Base-by-base conservation (phyloP, 306 rosid genomes). In the Bauhinia variegata region DNA sequence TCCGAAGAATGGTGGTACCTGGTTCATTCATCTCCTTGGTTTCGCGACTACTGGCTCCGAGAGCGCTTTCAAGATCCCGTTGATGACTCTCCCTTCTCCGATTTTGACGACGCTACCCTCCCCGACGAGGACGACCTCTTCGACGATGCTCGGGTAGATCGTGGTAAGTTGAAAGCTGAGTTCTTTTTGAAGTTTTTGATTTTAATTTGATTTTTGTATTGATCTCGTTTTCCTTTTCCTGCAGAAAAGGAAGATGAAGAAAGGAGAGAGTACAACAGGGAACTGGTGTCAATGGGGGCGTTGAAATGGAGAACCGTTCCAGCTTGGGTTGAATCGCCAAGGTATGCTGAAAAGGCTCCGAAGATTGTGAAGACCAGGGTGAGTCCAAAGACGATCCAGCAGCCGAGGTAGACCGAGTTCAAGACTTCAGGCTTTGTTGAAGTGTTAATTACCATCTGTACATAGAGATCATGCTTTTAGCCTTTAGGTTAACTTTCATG, bases 31-130 rank as follows among this genome's bases (percentile, higher is more conserved):
- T 82, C 96, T 1, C 93, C 93, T 3, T 92, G 86, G 89, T 92
- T 92, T 63, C 98, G 87, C 4, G 91, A 87, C 60, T 92, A 87
- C 77, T 92, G 98, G 98, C 88, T 92, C 19, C 85, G 83, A 61
- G 96, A 89, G 54, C 79, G 96, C 54, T 92, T 68, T 78, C 90
- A 86, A 19, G 96, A 92, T 78, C 96, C 96, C n/a, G 86, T 84
- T 13, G 37, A 54, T 7, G 82, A 81, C 48, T 12, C 71, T 2
- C 9, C 36, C 6, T 79, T 56, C 17, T 3, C 78, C n/a, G 87
- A 81, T 30, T 43, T 77, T 11, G 70, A 80, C 0, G 85, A 80
- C 31, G 8, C 56, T 11, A 14, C 15, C 66, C 71, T 77, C 63
- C 17, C 78, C 3, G 91, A 83, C 11, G 65, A 80, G 54, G 83